Evolutionary conservation across 371 early-diverging fungal species (phyloP).

Genomic region (Mucor indicus): DNA sequence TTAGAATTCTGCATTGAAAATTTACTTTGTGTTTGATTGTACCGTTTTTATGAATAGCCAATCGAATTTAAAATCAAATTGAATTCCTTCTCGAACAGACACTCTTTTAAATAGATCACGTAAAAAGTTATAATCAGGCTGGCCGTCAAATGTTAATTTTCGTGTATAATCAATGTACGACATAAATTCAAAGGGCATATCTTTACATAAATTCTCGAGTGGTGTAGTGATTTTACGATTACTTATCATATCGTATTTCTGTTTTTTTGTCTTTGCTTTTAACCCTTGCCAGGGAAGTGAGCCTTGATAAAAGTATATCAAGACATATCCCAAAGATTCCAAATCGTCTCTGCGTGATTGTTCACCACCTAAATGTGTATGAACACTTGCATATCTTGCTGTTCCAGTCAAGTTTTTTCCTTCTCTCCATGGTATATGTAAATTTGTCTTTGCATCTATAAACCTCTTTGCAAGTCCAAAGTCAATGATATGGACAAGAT

Average conservation of each 20-base stretch:
- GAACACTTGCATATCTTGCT: slow-evolving; percentile 96
- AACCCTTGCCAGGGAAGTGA: slow-evolving; percentile 99
- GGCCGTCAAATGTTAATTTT: slow-evolving; percentile 94
- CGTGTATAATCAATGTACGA: slow-evolving; percentile 94
- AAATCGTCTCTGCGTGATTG: slow-evolving; percentile 99
- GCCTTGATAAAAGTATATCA: slow-evolving; percentile 98
- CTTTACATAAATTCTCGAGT: slow-evolving; percentile 89
- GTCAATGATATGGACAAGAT: slow-evolving; percentile 90
- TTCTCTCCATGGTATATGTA: slow-evolving; percentile 95
- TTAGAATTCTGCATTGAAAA: no score
- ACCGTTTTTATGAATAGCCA: slow-evolving; percentile 52
- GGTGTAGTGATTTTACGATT: slow-evolving; percentile 97
- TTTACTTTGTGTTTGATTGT: no score
- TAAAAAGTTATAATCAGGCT: slow-evolving; percentile 95
- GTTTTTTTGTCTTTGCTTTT: slow-evolving; percentile 93
- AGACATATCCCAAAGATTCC: slow-evolving; percentile 96
- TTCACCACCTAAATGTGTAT: slow-evolving; percentile 97
- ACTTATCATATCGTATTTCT: slow-evolving; percentile 98
- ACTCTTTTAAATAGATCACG: slow-evolving; percentile 89
- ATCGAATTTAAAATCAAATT: slow-evolving; percentile 93
- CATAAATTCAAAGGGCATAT: slow-evolving; percentile 91
- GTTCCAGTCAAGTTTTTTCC: slow-evolving; percentile 98
- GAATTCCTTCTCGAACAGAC: slow-evolving; percentile 83
- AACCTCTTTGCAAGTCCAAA: slow-evolving; percentile 98
- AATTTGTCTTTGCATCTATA: slow-evolving; percentile 89